Evolutionary conservation across 2,329 filamentous ascomycete genomes (phyloP).

Genomic region (Fusarium nurragi): DNA sequence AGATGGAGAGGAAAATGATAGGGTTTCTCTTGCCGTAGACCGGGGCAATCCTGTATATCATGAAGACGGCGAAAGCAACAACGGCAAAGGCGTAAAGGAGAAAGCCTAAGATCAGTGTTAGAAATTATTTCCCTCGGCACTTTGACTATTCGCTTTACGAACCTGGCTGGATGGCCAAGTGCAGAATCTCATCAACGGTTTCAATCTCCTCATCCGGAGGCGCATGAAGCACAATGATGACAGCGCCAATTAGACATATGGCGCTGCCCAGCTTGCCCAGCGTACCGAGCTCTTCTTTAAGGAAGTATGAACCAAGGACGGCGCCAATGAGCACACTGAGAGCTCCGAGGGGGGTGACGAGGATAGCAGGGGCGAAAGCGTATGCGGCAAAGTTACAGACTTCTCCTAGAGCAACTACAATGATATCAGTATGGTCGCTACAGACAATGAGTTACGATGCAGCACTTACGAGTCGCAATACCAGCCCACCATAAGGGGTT

Average conservation of each 20-base stretch:
- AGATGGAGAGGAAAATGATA: slow-evolving; percentile 95
- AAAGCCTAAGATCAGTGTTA: slow-evolving; percentile 71
- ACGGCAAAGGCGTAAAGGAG: slow-evolving; percentile 85
- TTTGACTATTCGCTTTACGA: slow-evolving; percentile 37
- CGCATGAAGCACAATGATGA: slow-evolving; percentile 97
- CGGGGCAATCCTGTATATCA: slow-evolving; percentile 96
- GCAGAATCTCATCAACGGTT: slow-evolving; percentile 89
- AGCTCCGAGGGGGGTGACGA: slow-evolving; percentile 94
- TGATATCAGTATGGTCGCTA: slow-evolving; percentile 31
- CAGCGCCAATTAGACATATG: slow-evolving; percentile 93
- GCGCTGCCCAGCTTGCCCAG: slow-evolving; percentile 95
- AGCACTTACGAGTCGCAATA: slow-evolving; percentile 80
- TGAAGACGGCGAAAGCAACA: slow-evolving; percentile 83
- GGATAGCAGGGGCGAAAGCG: slow-evolving; percentile 97
- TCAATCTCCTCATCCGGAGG: slow-evolving; percentile 91
- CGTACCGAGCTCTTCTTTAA: slow-evolving; percentile 88
- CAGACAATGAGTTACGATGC: not conserved
- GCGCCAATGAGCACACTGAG: slow-evolving; percentile 95
- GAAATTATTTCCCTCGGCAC: not conserved
- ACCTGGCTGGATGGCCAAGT: slow-evolving; percentile 93
- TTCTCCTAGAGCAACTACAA: slow-evolving; percentile 86
- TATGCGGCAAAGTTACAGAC: slow-evolving; percentile 98
- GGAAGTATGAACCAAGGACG: slow-evolving; percentile 92
- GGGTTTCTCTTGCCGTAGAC: slow-evolving; percentile 94
- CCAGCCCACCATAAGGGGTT: slow-evolving; percentile 99